These are phyloP conservation scores for Vaccinium corymbosum DNA, from an alignment of 148 eudicot species.

Conservation along the genomic window DNA sequence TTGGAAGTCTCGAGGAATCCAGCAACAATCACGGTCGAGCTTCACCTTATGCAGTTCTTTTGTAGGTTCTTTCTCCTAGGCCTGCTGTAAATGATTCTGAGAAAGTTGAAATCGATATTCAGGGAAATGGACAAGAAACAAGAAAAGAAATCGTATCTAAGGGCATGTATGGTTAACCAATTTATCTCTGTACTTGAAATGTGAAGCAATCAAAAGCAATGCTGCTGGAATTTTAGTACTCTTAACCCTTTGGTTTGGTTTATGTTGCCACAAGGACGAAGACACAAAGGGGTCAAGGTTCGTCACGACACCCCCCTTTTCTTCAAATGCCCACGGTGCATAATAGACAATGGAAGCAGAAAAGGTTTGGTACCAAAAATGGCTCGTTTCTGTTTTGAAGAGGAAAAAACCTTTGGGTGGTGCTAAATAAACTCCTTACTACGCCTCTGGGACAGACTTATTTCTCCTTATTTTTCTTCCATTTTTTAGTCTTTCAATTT, in stretches of 20 bases:
- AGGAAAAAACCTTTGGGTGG: not conserved
- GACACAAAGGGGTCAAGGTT: not conserved
- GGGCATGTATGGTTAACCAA: not conserved
- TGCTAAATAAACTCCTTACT: not conserved
- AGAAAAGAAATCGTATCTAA: not conserved
- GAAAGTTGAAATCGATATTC: not conserved
- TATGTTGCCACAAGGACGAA: not conserved
- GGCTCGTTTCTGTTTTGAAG: not conserved
- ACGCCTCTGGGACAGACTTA: not conserved
- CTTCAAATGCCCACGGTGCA: not conserved
- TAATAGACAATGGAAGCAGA: not conserved
- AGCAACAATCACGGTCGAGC: too few relatives aligned
- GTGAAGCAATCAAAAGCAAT: not conserved
- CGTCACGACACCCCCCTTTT: not conserved
- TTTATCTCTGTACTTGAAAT: not conserved
- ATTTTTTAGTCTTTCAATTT: not conserved
- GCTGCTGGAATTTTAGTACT: not conserved
- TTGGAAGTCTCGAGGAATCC: not conserved
- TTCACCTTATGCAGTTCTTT: not conserved
- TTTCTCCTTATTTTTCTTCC: not conserved
- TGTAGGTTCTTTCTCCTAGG: conserved; percentile 5
- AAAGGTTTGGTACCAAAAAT: not conserved
- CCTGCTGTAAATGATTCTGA: not conserved
- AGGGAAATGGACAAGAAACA: not conserved
- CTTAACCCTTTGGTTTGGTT: conserved; percentile 3